Evolutionary conservation across 768 basidiomycete genomes (phyloP), one percentile per base, ranked within the genome.

Genomic region (Candolleomyces aberdarensis): DNA sequence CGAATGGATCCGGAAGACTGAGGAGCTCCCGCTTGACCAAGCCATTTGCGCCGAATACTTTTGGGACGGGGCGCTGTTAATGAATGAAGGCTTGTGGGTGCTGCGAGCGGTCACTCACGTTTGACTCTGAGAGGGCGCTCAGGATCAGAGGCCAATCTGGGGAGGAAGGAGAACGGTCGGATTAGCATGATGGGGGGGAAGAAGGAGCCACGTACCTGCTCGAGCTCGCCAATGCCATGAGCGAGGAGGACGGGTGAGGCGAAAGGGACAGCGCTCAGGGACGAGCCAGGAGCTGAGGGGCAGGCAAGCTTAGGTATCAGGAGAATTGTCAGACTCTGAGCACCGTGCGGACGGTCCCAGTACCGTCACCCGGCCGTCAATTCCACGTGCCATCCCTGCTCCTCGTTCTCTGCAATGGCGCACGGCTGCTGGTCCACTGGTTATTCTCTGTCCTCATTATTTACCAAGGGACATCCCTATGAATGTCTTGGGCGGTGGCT

Each of bases 1-100:
- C 93, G 69, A 94, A 94, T 3, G 94, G 94, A 73, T 94, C 92
- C 2, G 94, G 94, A 10, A 93, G 80, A 65, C 89, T 80, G 69
- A 93, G 84, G 7, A 93, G 75, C 66, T 92, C 91, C 31, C 91
- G 84, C 71, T 92, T 93, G 63, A 78, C 81, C 29, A 94, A 82
- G 41, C 84, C 84, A 64, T 80, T 85, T 44, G 92, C 94, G 29
- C 87, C 88, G 67, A 88, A 86, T 59, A 94, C 92, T 93, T 56
- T 50, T 29, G 56, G 51, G 51, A 40, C 46, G 29, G 40, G 52
- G 46, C 51, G 17, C 50, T 31, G 17, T 36, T 7, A 63, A 50
- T 13, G 13, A 13, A 50, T 36, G 41, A 32, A 44, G 43, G 61
- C 22, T 7, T 20, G 39, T 22, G 52, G 17, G 31, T 19, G 49